Conservation (phyloP, 768 basidiomycete genomes). For the Crucibulum laeve region DNA sequence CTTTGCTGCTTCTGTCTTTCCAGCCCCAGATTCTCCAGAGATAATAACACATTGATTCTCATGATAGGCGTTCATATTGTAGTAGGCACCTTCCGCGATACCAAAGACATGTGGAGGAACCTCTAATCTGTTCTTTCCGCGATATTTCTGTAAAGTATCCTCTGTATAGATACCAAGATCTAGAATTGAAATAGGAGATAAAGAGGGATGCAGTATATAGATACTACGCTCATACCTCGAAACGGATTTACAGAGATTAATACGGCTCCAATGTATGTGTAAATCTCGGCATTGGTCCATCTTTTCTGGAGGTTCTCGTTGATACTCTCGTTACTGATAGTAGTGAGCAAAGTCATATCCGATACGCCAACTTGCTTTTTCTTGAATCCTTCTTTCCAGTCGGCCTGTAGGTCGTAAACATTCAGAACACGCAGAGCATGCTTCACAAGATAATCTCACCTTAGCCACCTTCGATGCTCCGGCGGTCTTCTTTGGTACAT, state of each 20-base stretch:
- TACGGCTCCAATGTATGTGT: constrained; percentile 98
- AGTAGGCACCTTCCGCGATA: constrained; percentile 96
- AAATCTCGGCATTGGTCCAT: constrained; percentile 93
- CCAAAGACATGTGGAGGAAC: constrained; percentile 97
- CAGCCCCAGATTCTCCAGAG: constrained; percentile 97
- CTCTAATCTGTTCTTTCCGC: constrained; percentile 96
- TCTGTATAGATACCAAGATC: constrained; percentile 99
- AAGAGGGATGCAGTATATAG: not conserved
- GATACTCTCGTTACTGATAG: constrained; percentile 96
- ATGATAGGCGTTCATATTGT: constrained; percentile 98
- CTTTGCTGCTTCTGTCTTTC: constrained; percentile 99
- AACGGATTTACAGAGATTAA: constrained; percentile 99
- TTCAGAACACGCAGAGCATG: not conserved
- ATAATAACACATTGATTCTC: constrained; percentile 99
- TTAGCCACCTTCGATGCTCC: constrained; percentile 69
- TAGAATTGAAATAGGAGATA: constrained; percentile 18
- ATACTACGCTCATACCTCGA: constrained; percentile 51
- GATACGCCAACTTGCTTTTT: constrained; percentile 98
- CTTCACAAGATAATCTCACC: constrained; percentile 33
- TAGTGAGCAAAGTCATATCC: constrained; percentile 97
- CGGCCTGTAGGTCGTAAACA: constrained; percentile 56
- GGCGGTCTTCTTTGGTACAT: constrained; percentile 59
- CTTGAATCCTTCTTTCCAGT: constrained; percentile 99
- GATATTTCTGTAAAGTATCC: constrained; percentile 78
- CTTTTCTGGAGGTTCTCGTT: constrained; percentile 98